Base-by-base conservation (phyloP, 148 eudicot species). In the Polygonum maritimum region DNA sequence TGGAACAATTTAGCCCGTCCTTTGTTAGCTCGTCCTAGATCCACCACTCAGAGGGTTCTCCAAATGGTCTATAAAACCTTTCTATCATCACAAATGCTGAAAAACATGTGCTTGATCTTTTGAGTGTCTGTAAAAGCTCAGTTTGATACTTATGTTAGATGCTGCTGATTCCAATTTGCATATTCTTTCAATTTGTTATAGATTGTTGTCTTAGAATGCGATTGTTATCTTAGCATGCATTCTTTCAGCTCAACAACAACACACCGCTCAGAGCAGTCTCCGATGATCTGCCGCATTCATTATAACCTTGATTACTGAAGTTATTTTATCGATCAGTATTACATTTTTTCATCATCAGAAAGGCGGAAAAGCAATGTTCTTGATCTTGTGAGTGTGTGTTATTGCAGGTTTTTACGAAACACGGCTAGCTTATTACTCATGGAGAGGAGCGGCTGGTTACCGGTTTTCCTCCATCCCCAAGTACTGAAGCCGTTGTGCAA, bases 381-480 rank as follows among this genome's bases (percentile, higher is more conserved):
- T 63, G 70, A 63, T 33, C 70, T 35, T 63, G 18, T 63, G 41
- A 35, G 18, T 16, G 45, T 35, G 45, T 26, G 31, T n/a, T n/a
- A 41, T 19, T 67, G 84, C 88, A 95, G 99, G 99, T 4, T 95
- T 89, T 78, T 95, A 95, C 21, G 99, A 95, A 86, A 89, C 99
- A 48, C 88, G 97, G 65, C 84, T 95, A 38, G 99, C 99, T 19
- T 95, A 95, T 78, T 95, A 95, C 78, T 90, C 99, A 26, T 95
- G 99, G 99, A 90, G 97, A 79, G 99, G 99, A 75, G 97, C 96
- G 48, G 80, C 87, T 69, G 99, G 99, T 44, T 95, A 89, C 74
- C 94, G 92, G 2, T 95, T 89, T 81, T 85, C 97, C 45, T 73
- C 94, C 76, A 95, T 95, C 76, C 99, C 99, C 12, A 96, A 84